Percentiles rank a stretch among this genome's conserved stretches.
Conservation (phyloP, 345 rosid genomes). For the Brassica cretica region DNA sequence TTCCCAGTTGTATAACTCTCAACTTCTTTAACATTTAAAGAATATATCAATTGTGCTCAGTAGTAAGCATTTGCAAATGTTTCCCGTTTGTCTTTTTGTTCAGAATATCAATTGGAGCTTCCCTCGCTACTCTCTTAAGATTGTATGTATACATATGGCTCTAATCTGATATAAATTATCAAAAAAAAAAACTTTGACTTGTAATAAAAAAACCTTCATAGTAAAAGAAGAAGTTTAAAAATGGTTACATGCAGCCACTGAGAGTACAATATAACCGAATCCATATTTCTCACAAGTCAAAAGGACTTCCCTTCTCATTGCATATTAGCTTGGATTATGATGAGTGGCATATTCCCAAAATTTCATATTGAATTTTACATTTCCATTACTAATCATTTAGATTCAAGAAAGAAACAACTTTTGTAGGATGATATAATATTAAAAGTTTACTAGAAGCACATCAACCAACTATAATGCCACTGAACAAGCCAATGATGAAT, state of each 20-base stretch:
- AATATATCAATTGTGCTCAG: slow-evolving; percentile 4
- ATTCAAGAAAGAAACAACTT: too few relatives aligned
- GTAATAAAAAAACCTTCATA: not conserved
- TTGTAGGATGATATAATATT: too few relatives aligned
- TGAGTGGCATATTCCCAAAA: too few relatives aligned
- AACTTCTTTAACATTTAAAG: slow-evolving; percentile 20
- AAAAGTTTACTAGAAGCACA: too few relatives aligned
- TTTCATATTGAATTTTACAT: too few relatives aligned
- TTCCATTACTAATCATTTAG: too few relatives aligned
- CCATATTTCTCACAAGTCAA: too few relatives aligned
- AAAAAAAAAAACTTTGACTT: not conserved
- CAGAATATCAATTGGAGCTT: slow-evolving; percentile 39
- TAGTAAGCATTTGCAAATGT: slow-evolving; percentile 3
- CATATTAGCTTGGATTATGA: too few relatives aligned
- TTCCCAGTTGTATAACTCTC: slow-evolving; percentile 23
- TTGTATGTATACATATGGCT: slow-evolving; percentile 56
- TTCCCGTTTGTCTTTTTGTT: slow-evolving; percentile 9
- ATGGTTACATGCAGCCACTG: not conserved
- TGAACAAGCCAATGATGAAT: slow-evolving; percentile 50
- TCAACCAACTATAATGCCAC: slow-evolving; percentile 28
- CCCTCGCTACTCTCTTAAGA: slow-evolving; percentile 48
- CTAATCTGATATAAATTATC: slow-evolving; percentile 45
- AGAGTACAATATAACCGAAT: too few relatives aligned
- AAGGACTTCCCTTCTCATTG: too few relatives aligned
- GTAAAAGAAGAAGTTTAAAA: not conserved